phyloP scores from a whole-genome alignment of 805 yeast genomes.

The Osmozyma mogii region DNA sequence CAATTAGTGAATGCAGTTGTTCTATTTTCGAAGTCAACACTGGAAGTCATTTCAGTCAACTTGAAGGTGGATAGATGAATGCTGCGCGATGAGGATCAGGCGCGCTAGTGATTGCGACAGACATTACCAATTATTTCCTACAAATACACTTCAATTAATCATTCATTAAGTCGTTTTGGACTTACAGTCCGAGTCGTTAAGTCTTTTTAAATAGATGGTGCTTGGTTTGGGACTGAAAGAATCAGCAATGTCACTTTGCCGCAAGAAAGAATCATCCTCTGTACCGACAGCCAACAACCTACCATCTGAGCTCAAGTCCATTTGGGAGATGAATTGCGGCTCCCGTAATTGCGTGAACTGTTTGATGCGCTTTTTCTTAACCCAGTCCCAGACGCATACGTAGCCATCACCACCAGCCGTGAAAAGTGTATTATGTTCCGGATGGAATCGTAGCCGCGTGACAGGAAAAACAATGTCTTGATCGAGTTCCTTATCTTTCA shows the following conservation, averaged over 20 bases:
- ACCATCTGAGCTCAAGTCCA: slow-evolving; percentile 10
- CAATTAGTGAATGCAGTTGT: slow-evolving; percentile 20
- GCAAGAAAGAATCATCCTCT: slow-evolving; percentile 8
- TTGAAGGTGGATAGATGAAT: too few relatives aligned
- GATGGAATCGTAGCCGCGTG: slow-evolving; percentile 39
- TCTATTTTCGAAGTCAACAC: slow-evolving; percentile 6
- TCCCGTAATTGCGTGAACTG: slow-evolving; percentile 15
- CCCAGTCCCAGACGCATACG: slow-evolving; percentile 45
- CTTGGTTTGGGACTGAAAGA: too few relatives aligned
- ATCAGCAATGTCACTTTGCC: too few relatives aligned
- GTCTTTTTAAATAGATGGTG: too few relatives aligned
- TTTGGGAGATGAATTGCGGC: slow-evolving; percentile 7
- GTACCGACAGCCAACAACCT: slow-evolving; percentile 8
- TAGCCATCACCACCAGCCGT: slow-evolving; percentile 47
- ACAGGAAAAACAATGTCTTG: slow-evolving; percentile 49
- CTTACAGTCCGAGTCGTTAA: too few relatives aligned
- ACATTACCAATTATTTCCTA: too few relatives aligned
- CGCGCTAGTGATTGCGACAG: too few relatives aligned
- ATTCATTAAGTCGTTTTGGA: too few relatives aligned
- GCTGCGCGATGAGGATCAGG: too few relatives aligned
- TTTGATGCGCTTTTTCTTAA: slow-evolving; percentile 35
- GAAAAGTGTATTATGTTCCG: slow-evolving; percentile 30
- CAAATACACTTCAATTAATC: too few relatives aligned
- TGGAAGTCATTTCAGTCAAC: too few relatives aligned
- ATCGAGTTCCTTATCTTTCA: slow-evolving; percentile 26